A percentile compares a stretch with the other conserved stretches of the same genome.
Conservation (phyloP, 2,329 filamentous ascomycete genomes). For the Sclerotinia glacialis region DNA sequence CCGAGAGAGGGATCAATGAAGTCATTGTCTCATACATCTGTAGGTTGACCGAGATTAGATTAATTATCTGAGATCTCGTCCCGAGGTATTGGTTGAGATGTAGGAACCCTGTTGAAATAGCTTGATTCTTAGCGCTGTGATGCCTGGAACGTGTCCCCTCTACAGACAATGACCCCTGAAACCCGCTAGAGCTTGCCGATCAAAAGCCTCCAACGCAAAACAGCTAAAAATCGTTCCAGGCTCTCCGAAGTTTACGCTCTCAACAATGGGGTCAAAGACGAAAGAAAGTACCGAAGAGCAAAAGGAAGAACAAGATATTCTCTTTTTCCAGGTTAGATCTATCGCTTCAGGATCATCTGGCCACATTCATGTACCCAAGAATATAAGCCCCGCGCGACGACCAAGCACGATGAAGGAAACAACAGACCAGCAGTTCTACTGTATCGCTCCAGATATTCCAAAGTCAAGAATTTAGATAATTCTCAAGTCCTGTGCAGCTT, state of each 20-base stretch:
- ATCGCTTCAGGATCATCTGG: not conserved
- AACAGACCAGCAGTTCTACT: not conserved
- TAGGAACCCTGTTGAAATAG: not conserved
- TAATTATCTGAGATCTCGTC: not conserved
- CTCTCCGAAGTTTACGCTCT: not conserved
- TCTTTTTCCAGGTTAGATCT: not conserved
- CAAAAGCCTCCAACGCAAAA: not conserved
- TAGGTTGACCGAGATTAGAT: not conserved
- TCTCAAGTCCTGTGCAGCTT: not conserved
- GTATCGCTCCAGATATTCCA: not conserved
- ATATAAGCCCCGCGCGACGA: not conserved
- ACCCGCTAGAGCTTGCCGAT: slow-evolving; percentile 1
- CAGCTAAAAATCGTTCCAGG: not conserved
- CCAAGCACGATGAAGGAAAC: not conserved
- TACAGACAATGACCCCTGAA: not conserved
- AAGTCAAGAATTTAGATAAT: too few relatives aligned
- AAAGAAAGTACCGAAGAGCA: not conserved
- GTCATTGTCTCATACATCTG: not conserved
- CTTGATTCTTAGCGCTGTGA: not conserved
- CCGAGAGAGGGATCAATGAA: not conserved
- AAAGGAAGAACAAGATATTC: too few relatives aligned
- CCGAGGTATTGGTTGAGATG: not conserved
- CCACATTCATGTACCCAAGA: not conserved
- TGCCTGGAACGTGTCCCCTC: not conserved
- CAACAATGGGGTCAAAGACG: not conserved